Evolutionary conservation across 1,284 basidiomycete genomes (phyloP).

Genomic region (Xerocomus amazonicus): DNA sequence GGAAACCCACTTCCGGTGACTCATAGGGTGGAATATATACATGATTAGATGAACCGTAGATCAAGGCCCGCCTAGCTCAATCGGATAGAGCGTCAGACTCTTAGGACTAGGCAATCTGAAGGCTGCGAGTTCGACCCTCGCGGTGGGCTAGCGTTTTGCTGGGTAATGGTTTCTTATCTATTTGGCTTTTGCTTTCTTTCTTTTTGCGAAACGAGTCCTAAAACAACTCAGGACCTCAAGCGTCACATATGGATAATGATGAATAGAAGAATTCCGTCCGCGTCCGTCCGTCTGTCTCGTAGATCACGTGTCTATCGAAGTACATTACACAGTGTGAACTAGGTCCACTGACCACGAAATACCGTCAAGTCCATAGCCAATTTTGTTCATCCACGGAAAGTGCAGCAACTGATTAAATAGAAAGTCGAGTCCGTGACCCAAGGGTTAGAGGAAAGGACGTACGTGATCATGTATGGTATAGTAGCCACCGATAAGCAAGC

Average conservation of each 20-base stretch:
- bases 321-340: slow-evolving; percentile 6
- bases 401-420: slow-evolving; percentile 50
- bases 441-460: slow-evolving; percentile 14
- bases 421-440: slow-evolving; percentile 9
- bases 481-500: slow-evolving; percentile 59
- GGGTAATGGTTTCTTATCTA: too few relatives aligned
- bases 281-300: slow-evolving; percentile 7
- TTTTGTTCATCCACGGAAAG: slow-evolving; percentile 58
- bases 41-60: too few relatives aligned
- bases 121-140: slow-evolving; percentile 91
- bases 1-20: background rate
- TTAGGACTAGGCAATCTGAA: slow-evolving; percentile 58
- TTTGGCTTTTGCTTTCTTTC: background rate
- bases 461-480: slow-evolving; percentile 73
- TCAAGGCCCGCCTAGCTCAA: slow-evolving; percentile 75
- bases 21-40: too few relatives aligned
- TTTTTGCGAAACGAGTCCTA: background rate
- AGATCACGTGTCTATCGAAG: slow-evolving; percentile 8
- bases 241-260: slow-evolving; percentile 23
- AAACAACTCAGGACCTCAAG: too few relatives aligned
- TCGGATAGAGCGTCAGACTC: slow-evolving; percentile 85
- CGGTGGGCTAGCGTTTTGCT: slow-evolving; percentile 62
- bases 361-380: slow-evolving; percentile 12
- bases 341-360: slow-evolving; percentile 7
- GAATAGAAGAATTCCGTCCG: slow-evolving; percentile 15